Evolutionary conservation across 1,139 yeast species (phyloP).

Genomic region (Saccharomyces pastorianus): DNA sequence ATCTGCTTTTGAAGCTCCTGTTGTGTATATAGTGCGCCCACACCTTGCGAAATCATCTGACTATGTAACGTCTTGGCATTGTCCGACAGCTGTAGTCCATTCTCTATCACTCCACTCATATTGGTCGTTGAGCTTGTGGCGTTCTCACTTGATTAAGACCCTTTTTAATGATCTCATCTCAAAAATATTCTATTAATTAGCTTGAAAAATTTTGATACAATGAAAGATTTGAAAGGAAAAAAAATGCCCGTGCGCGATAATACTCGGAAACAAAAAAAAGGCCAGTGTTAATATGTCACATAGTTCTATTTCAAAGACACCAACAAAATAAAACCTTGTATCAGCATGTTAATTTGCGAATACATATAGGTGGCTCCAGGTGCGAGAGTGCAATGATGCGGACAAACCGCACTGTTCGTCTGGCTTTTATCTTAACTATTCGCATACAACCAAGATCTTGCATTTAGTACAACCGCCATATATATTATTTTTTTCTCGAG

Average conservation of each 20-base stretch:
- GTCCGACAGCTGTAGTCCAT: slow-evolving; percentile 33
- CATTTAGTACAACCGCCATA: too few species aligned
- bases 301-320: too few species aligned
- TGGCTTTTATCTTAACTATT: neutral
- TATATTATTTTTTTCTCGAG: too few species aligned
- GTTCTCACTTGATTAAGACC: neutral
- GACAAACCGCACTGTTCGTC: neutral
- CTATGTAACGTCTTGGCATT: slow-evolving; percentile 50
- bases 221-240: neutral
- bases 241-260: neutral
- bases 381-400: neutral
- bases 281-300: neutral
- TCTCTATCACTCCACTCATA: neutral
- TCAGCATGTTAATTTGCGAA: too few species aligned
- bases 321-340: too few species aligned
- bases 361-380: too few species aligned
- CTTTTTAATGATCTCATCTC: neutral
- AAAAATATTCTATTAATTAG: neutral
- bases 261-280: neutral
- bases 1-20: slow-evolving; percentile 47
- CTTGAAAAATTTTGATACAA: neutral
- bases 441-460: neutral
- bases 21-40: slow-evolving; percentile 47
- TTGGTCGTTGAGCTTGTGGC: neutral
- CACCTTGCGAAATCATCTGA: slow-evolving; percentile 47